phyloP scores from a whole-genome alignment of 2,329 filamentous ascomycete genomes.

The Paramyrothecium roridum region DNA sequence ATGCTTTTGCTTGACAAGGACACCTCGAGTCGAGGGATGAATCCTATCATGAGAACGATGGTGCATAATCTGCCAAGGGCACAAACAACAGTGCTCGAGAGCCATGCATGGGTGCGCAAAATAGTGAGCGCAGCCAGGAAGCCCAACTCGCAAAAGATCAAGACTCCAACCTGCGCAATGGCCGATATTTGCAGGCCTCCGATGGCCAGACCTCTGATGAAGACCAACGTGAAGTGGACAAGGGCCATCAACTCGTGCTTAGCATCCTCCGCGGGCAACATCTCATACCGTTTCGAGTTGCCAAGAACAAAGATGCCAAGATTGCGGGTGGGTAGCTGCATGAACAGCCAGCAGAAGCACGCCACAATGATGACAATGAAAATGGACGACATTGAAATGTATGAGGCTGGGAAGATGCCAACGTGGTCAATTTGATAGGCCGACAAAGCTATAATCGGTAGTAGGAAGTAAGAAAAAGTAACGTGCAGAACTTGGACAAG shows the following conservation, averaged over 20 bases:
- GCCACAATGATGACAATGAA: slow-evolving; percentile 17
- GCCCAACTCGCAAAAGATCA: slow-evolving; percentile 64
- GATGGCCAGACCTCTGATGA: slow-evolving; percentile 63
- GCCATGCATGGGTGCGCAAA: too few relatives aligned
- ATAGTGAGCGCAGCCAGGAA: slow-evolving; percentile 34
- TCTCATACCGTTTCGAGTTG: slow-evolving; percentile 66
- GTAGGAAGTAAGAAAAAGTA: slow-evolving; percentile 71
- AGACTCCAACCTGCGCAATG: slow-evolving; percentile 64
- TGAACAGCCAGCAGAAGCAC: slow-evolving; percentile 25
- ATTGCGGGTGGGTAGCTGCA: slow-evolving; percentile 15
- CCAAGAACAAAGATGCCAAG: slow-evolving; percentile 27
- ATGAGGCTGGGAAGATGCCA: too few relatives aligned
- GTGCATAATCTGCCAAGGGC: too few relatives aligned
- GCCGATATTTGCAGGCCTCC: slow-evolving; percentile 56
- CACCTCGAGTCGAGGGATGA: too few relatives aligned
- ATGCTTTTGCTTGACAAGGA: too few relatives aligned
- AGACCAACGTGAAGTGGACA: slow-evolving; percentile 60
- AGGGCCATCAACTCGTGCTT: slow-evolving; percentile 63
- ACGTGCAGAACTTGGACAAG: slow-evolving; percentile 59
- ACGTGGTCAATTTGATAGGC: slow-evolving; percentile 59
- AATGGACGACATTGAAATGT: background rate
- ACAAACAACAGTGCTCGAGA: too few relatives aligned
- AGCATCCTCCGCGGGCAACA: slow-evolving; percentile 24
- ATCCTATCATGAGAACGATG: too few relatives aligned
- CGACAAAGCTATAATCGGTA: slow-evolving; percentile 69